Percentiles rank a stretch among this genome's conserved stretches.
Conservation (phyloP, 352 stramenopile genomes). For the Saprolegnia diclina region DNA sequence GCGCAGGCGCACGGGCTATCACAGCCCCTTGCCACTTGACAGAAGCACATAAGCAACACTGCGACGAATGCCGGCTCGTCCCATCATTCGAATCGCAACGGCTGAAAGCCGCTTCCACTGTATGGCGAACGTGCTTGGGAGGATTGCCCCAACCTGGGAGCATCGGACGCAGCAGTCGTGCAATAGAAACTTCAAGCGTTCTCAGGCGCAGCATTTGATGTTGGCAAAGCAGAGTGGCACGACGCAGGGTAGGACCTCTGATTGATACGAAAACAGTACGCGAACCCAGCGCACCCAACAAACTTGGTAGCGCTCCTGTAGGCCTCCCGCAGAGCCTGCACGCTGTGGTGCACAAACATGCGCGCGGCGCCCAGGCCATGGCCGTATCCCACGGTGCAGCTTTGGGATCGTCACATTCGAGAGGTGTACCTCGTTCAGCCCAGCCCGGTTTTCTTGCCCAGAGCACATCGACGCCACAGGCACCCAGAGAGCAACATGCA, state of each 20-base stretch:
- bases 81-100: no score
- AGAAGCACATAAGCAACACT: slow-evolving; percentile 13
- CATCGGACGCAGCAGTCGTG: no score
- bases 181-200: no score
- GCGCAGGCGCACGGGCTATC: background rate
- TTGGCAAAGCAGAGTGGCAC: no score
- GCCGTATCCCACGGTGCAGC: background rate
- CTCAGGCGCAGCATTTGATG: no score
- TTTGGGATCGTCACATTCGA: background rate
- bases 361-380: background rate
- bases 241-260: no score
- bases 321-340: no score
- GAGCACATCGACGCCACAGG: background rate
- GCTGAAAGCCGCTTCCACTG: no score
- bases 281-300: background rate
- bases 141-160: no score
- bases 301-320: background rate
- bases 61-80: background rate
- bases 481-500: no score
- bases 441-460: background rate
- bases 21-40: background rate
- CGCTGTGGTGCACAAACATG: background rate
- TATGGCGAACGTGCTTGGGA: no score
- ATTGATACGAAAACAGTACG: no score
- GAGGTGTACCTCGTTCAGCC: background rate